Evolutionary conservation across 108 stramenopile genomes (phyloP), one percentile per base, ranked within the genome.

Genomic region (Nitzschia sp.): DNA sequence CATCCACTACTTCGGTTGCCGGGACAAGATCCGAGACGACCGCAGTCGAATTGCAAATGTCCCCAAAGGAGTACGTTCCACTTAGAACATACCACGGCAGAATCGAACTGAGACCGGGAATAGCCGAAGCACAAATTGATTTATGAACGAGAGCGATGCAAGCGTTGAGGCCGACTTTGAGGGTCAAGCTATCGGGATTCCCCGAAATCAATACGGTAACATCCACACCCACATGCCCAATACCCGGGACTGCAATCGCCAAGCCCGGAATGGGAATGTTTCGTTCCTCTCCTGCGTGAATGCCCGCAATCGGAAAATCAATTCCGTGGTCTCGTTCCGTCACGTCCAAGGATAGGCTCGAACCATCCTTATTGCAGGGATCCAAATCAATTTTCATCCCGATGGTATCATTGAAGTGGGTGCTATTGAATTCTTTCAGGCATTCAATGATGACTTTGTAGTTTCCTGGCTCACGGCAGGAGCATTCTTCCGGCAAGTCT

Each of bases 221-320:
- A 62, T 79, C 78, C 1, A 82, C 46, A 17, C 80, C 80, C 3
- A 76, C 58, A 58, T 76, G 59, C 35, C 80, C 80, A 26, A 76
- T 33, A 1, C 34, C 36, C 0, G 80, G 80, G 16, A 80, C 75
- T 46, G 65, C 65, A 48, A 77, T 58, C 9, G 62, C 29, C 0
- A 76, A 36, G 3, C 80, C 80, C 13, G 80, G 80, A 69, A 80
- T 80, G 29, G 80, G 80, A 58, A 76, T 64, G 44, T 76, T 72
- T n/a, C 59, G 47, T 50, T 71, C 58, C 55, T 80, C 75, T 19
- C 80, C 80, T 0, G 80, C 75, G 6, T 29, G 19, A 22, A 80
- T 62, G 1, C 75, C 75, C 0, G 75, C 52, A 48, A 80, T 61
- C 16, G 50, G 32, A 47, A 60, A 75, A 66, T 76, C 71, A 52